phyloP scores from a whole-genome alignment of 148 eudicot genomes.

The Nyssa sinensis region DNA sequence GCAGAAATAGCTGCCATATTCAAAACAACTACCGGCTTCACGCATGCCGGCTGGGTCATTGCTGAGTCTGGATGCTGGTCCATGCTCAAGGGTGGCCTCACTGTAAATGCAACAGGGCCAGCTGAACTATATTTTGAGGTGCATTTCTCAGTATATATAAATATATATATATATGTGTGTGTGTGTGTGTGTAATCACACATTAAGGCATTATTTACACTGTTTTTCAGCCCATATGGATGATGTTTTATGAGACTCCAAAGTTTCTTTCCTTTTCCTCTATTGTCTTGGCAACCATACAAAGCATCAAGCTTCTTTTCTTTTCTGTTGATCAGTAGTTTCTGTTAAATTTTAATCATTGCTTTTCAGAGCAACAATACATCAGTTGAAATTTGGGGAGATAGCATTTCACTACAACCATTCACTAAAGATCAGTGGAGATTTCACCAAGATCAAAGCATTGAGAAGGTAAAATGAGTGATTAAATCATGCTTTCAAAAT shows the following conservation, averaged over 20 bases:
- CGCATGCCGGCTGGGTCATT: constrained; percentile 38
- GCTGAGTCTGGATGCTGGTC: constrained; percentile 72
- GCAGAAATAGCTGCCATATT: constrained; percentile 36
- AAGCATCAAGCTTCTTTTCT: constrained; percentile 31
- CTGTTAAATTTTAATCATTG: too few species aligned
- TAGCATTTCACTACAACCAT: constrained; percentile 69
- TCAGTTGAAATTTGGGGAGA: constrained; percentile 54
- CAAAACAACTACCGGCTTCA: constrained; percentile 28
- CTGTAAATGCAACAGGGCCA: constrained; percentile 31
- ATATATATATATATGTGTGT: too few species aligned
- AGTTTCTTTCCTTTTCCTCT: background rate
- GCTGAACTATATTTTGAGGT: constrained; percentile 56
- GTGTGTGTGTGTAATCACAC: too few species aligned
- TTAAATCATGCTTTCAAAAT: too few species aligned
- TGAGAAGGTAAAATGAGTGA: constrained; percentile 41
- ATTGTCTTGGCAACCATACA: constrained; percentile 13
- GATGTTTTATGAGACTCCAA: background rate
- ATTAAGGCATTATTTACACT: too few species aligned
- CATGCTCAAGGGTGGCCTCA: constrained; percentile 69
- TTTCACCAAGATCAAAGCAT: constrained; percentile 64
- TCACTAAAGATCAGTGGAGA: constrained; percentile 70
- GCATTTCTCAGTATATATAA: too few species aligned
- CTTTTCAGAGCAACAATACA: constrained; percentile 45
- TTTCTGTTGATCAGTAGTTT: too few species aligned
- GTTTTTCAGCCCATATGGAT: too few species aligned